These are phyloP conservation scores for Pseudozyma thailandica DNA, from an alignment of 1,284 basidiomycete species.

Conservation along the genomic window DNA sequence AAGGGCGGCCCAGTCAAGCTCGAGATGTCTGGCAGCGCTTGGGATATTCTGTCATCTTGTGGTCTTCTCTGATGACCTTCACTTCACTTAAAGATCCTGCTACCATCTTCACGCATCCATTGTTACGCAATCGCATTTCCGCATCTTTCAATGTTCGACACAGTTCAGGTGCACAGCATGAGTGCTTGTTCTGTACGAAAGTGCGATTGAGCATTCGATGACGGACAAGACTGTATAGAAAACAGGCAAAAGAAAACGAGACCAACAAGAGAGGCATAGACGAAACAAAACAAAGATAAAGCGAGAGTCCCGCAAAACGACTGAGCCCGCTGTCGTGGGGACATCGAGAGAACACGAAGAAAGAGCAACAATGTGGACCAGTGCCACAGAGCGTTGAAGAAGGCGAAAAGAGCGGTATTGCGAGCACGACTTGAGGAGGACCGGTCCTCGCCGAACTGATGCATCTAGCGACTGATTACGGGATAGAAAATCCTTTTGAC, in stretches of 20 bases:
- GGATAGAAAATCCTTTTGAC: conserved; percentile 10
- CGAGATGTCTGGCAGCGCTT: conserved; percentile 42
- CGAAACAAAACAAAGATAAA: conserved; percentile 4
- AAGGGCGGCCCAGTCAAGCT: conserved; percentile 34
- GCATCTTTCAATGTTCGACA: background rate
- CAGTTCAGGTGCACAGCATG: too few species aligned
- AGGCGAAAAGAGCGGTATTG: conserved; percentile 8
- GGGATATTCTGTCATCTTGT: conserved; percentile 37
- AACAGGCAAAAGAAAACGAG: conserved; percentile 6
- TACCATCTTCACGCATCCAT: conserved; percentile 6
- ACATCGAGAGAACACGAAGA: conserved; percentile 18
- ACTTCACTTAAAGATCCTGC: too few species aligned
- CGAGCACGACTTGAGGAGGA: conserved; percentile 15
- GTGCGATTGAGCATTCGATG: conserved; percentile 12
- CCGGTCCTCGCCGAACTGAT: conserved; percentile 17
- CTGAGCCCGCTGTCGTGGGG: conserved; percentile 36
- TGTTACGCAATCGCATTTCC: background rate
- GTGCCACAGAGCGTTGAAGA: background rate
- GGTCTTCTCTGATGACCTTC: conserved; percentile 38
- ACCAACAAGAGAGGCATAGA: too few species aligned
- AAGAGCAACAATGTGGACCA: background rate
- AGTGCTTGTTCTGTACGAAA: too few species aligned
- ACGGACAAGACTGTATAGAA: conserved; percentile 10
- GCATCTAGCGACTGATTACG: background rate
- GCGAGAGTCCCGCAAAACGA: conserved; percentile 34